phyloP scores from a whole-genome alignment of 2,329 filamentous ascomycete species.

The Calycina herbarum region DNA sequence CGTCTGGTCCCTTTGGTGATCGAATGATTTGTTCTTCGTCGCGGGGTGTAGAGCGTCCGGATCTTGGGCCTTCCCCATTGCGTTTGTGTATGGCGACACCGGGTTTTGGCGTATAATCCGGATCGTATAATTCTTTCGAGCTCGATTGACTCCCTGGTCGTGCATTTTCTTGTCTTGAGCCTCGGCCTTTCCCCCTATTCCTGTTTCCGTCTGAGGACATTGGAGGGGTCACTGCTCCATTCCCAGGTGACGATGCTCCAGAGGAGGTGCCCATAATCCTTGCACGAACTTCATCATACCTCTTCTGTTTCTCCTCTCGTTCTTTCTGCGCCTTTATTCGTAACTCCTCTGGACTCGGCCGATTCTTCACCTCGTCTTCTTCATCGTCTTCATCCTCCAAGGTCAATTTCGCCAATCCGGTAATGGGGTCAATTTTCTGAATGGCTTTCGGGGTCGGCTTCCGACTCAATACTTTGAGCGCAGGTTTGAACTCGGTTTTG shows the following conservation, averaged over 20 bases:
- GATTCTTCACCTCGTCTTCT: conserved; percentile 60
- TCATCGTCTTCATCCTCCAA: conserved; percentile 64
- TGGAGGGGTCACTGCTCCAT: conserved; percentile 55
- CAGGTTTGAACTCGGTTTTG: conserved; percentile 73
- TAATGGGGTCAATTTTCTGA: conserved; percentile 56
- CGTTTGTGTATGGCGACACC: conserved; percentile 50
- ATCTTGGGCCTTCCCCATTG: conserved; percentile 42
- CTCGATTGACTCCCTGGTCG: conserved; percentile 39
- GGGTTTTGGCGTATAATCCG: conserved; percentile 66
- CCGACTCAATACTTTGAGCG: conserved; percentile 81
- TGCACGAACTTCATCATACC: conserved; percentile 85
- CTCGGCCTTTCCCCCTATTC: conserved; percentile 47
- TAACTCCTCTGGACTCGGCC: conserved; percentile 73
- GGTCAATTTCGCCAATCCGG: conserved; percentile 48
- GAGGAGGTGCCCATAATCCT: conserved; percentile 74
- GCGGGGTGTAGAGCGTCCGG: conserved; percentile 50
- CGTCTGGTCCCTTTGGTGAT: conserved; percentile 75
- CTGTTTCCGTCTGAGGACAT: conserved; percentile 48
- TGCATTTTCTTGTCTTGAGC: conserved; percentile 40
- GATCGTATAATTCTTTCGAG: conserved; percentile 72
- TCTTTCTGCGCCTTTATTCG: conserved; percentile 76
- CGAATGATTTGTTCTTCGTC: conserved; percentile 69
- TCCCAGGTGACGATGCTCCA: conserved; percentile 62
- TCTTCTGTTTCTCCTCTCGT: conserved; percentile 83
- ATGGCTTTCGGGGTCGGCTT: conserved; percentile 66